phyloP scores from a whole-genome alignment of 2,329 filamentous ascomycete genomes.

The Venturia asperata region DNA sequence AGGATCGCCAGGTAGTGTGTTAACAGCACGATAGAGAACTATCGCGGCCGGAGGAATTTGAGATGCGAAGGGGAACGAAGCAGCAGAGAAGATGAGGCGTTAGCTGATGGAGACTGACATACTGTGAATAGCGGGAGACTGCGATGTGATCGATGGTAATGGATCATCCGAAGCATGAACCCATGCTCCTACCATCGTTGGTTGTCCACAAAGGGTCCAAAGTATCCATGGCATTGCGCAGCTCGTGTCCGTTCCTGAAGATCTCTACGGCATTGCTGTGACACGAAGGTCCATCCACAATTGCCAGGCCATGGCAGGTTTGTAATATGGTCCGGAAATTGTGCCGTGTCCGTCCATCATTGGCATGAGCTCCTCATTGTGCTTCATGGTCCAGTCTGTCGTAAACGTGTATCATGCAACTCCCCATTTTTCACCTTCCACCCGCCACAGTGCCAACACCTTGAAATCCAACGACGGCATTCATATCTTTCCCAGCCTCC shows the following conservation, averaged over 20 bases:
- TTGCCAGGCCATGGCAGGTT: neutral
- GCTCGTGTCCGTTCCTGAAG: too few species aligned
- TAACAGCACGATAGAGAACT: too few species aligned
- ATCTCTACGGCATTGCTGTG: too few species aligned
- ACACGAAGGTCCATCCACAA: neutral
- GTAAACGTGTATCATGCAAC: neutral
- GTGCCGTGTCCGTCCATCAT: neutral
- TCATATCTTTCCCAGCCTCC: constrained; percentile 35
- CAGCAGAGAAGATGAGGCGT: too few species aligned
- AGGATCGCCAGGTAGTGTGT: too few species aligned
- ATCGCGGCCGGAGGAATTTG: too few species aligned
- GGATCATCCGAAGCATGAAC: too few species aligned
- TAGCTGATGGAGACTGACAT: too few species aligned
- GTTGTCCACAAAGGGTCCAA: neutral
- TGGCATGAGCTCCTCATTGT: neutral
- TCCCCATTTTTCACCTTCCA: neutral
- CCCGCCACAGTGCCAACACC: neutral
- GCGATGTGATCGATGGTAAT: too few species aligned
- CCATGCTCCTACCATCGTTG: neutral
- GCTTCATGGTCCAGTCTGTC: neutral
- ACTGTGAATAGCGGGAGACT: too few species aligned
- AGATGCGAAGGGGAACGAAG: too few species aligned
- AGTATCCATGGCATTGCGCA: too few species aligned
- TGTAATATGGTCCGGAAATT: neutral
- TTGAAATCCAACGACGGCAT: neutral